Conservation (phyloP, 2,329 filamentous ascomycete genomes). For the Stenocarpella maydis region DNA sequence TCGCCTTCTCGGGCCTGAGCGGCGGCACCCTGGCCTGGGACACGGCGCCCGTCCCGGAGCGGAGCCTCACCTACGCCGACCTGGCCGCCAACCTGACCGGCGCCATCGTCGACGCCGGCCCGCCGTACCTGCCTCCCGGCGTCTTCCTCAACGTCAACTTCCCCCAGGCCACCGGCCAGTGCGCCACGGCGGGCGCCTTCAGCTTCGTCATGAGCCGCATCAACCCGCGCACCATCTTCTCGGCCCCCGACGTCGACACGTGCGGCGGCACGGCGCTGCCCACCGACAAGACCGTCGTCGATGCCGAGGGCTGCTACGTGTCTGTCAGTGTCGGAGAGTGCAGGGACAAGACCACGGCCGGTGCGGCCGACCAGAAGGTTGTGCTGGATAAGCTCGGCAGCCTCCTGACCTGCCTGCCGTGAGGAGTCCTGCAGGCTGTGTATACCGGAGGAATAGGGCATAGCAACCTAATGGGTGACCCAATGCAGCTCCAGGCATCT, state of each 20-base stretch:
- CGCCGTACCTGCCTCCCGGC: conserved; percentile 68
- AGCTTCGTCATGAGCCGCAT: conserved; percentile 71
- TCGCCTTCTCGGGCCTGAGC: conserved; percentile 70
- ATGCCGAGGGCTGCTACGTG: conserved; percentile 63
- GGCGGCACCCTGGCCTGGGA: conserved; percentile 62
- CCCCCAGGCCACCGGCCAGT: conserved; percentile 59
- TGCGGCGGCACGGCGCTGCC: conserved; percentile 66
- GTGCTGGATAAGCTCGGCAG: conserved; percentile 59
- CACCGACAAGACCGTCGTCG: conserved; percentile 63
- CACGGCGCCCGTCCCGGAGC: conserved; percentile 57
- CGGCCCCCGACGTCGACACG: conserved; percentile 61
- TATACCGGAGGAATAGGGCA: no score
- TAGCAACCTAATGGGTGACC: no score
- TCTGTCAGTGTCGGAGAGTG: conserved; percentile 71
- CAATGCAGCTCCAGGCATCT: neutral
- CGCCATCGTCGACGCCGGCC: conserved; percentile 61
- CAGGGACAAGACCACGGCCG: conserved; percentile 66
- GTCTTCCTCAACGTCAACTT: conserved; percentile 77
- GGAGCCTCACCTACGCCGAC: conserved; percentile 69
- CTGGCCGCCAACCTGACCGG: conserved; percentile 67
- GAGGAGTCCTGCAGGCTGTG: neutral
- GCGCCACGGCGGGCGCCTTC: conserved; percentile 62
- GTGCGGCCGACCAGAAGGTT: conserved; percentile 57
- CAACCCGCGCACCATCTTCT: conserved; percentile 59
- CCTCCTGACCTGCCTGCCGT: conserved; percentile 32